A percentile compares a stretch with the other conserved stretches of the same genome.
These are phyloP conservation scores for Cutaneotrichosporon sp. DNA, from an alignment of 1,284 basidiomycete species.

Conservation along the genomic window DNA sequence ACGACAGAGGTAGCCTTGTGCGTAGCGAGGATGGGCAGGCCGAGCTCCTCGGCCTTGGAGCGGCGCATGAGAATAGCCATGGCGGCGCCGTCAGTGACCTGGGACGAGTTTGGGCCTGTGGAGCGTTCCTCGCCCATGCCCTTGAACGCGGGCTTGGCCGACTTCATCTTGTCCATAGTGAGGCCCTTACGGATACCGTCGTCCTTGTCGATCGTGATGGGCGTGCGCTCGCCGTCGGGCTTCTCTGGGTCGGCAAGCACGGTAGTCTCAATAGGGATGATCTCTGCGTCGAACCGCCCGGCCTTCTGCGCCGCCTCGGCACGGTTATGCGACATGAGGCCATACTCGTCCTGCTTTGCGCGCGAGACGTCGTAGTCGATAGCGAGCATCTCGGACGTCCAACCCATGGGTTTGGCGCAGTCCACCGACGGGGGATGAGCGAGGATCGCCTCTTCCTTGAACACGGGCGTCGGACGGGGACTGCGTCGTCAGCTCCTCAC, in stretches of 20 bases:
- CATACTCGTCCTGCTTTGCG: constrained; percentile 72
- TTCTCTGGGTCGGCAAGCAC: constrained; percentile 24
- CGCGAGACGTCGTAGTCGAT: constrained; percentile 67
- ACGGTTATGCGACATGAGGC: constrained; percentile 71
- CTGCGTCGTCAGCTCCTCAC: constrained; percentile 47
- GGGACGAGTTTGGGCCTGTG: constrained; percentile 72
- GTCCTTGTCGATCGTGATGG: constrained; percentile 62
- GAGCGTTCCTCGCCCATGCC: constrained; percentile 74
- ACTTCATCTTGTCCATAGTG: constrained; percentile 62
- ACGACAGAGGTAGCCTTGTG: constrained; percentile 68
- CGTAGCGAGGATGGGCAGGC: constrained; percentile 68
- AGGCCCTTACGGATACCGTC: constrained; percentile 77
- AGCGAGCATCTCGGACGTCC: constrained; percentile 85
- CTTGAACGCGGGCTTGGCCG: constrained; percentile 75
- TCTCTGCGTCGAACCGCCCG: constrained; percentile 70
- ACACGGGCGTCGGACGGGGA: constrained; percentile 65
- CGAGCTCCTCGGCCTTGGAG: constrained; percentile 71
- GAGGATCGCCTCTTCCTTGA: constrained; percentile 70
- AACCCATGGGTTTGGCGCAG: constrained; percentile 83
- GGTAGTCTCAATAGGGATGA: constrained; percentile 68
- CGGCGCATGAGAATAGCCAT: constrained; percentile 82
- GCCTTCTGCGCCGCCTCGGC: constrained; percentile 58
- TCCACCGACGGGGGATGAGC: constrained; percentile 59
- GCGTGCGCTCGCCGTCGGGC: constrained; percentile 37
- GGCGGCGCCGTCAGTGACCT: constrained; percentile 83